These are phyloP conservation scores for Avena insularis DNA, from an alignment of 176 grass and related monocot species.

Conservation along the genomic window DNA sequence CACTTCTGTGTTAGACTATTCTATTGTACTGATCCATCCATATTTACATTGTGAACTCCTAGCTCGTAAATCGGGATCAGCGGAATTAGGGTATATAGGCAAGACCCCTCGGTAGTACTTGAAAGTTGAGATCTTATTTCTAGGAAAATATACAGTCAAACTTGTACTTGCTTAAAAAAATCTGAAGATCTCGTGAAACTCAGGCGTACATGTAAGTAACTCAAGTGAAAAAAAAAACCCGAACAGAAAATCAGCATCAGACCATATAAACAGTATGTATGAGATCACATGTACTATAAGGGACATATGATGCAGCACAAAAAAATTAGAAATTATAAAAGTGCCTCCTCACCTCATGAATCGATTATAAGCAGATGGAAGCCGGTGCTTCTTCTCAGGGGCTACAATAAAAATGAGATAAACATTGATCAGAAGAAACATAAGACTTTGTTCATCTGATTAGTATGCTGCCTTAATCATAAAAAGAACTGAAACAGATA, in stretches of 20 bases:
- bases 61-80: neutral
- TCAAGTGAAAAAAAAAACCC: neutral
- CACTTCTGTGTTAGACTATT: neutral
- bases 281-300: conserved; percentile 41
- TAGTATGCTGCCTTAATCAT: neutral
- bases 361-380: conserved; percentile 90
- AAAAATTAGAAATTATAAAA: neutral
- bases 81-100: neutral
- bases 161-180: neutral
- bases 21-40: neutral
- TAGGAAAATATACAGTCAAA: neutral
- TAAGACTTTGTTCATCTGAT: neutral
- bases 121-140: neutral
- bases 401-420: conserved; percentile 57
- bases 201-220: neutral
- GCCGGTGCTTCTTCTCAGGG: conserved; percentile 91
- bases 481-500: neutral
- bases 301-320: neutral
- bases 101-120: too few species aligned
- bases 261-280: neutral
- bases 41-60: neutral
- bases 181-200: neutral
- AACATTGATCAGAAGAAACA: conserved; percentile 14
- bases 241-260: neutral
- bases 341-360: conserved; percentile 75